A percentile compares a stretch with the other conserved stretches of the same genome.
phyloP scores from a whole-genome alignment of 2,329 filamentous ascomycete genomes.

The Aureobasidium namibiae region DNA sequence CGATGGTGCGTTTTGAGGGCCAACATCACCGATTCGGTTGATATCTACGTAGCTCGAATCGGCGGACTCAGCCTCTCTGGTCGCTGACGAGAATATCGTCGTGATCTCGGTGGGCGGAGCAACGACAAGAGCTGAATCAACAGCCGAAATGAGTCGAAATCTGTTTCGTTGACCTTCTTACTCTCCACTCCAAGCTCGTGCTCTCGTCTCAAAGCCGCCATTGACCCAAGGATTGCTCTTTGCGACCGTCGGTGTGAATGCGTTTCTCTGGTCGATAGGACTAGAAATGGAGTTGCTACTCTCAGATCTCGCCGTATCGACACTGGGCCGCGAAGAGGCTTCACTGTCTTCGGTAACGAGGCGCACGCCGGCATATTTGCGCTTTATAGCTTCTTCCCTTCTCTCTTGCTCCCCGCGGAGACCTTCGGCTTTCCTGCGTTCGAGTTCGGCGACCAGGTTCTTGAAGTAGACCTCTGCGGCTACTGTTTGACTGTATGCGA shows the following conservation, averaged over 20 bases:
- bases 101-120: no score
- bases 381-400: conserved; percentile 11
- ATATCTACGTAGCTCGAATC: no score
- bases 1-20: no score
- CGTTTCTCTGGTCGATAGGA: neutral
- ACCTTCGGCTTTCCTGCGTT: conserved; percentile 45
- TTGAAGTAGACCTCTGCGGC: conserved; percentile 81
- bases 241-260: neutral
- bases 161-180: neutral
- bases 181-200: conserved; percentile 7
- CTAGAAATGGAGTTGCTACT: conserved; percentile 8
- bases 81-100: no score
- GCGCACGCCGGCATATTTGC: conserved; percentile 15
- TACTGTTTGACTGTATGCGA: conserved; percentile 74
- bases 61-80: no score
- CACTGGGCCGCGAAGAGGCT: neutral
- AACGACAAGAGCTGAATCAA: no score
- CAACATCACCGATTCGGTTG: no score
- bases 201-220: conserved; percentile 5
- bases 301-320: conserved; percentile 5
- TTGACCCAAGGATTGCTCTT: conserved; percentile 1
- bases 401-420: conserved; percentile 8
- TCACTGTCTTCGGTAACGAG: conserved; percentile 14
- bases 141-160: no score
- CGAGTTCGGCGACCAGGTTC: conserved; percentile 63